Evolutionary conservation across 495 filamentous ascomycete species (phyloP).

Genomic region (Eremomyces bilateralis): DNA sequence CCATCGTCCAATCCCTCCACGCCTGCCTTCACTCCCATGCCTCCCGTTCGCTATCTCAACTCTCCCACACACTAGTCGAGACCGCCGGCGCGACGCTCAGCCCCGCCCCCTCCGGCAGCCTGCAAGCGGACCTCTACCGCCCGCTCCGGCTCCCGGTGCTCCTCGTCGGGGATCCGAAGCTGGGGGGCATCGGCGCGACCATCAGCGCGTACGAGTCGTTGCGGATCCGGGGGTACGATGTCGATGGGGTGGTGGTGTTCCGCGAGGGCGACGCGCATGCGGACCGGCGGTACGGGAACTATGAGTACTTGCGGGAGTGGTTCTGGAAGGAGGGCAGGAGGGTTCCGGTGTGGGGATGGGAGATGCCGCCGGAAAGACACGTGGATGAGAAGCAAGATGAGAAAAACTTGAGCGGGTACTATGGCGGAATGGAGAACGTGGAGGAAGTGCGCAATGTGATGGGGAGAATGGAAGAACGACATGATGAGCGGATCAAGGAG

Average conservation of each 20-base stretch:
- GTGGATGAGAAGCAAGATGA: conserved; percentile 19
- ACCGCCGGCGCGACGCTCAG: conserved; percentile 62
- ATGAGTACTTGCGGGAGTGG: conserved; percentile 37
- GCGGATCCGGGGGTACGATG: conserved; percentile 48
- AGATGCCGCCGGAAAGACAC: not conserved
- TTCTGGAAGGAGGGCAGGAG: conserved; percentile 31
- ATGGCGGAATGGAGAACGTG: conserved; percentile 13
- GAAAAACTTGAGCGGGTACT: conserved; percentile 36
- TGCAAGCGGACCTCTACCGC: conserved; percentile 53
- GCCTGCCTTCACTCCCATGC: too few species aligned
- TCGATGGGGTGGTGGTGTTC: conserved; percentile 43
- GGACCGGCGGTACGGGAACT: conserved; percentile 49
- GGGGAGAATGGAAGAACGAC: conserved; percentile 23
- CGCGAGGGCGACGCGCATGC: conserved; percentile 28
- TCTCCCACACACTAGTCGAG: conserved; percentile 46
- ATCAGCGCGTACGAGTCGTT: conserved; percentile 60
- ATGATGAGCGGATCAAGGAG: conserved; percentile 27
- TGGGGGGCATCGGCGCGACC: conserved; percentile 54
- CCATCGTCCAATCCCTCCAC: too few species aligned
- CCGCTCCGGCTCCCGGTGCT: conserved; percentile 49
- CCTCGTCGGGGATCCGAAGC: conserved; percentile 43
- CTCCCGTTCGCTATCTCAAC: too few species aligned
- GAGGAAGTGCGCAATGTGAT: not conserved
- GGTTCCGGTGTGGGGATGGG: not conserved
- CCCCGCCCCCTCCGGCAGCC: conserved; percentile 47